Evolutionary conservation across 768 basidiomycete genomes (phyloP), one percentile per base, ranked within the genome.

Genomic region (Mycena pura): DNA sequence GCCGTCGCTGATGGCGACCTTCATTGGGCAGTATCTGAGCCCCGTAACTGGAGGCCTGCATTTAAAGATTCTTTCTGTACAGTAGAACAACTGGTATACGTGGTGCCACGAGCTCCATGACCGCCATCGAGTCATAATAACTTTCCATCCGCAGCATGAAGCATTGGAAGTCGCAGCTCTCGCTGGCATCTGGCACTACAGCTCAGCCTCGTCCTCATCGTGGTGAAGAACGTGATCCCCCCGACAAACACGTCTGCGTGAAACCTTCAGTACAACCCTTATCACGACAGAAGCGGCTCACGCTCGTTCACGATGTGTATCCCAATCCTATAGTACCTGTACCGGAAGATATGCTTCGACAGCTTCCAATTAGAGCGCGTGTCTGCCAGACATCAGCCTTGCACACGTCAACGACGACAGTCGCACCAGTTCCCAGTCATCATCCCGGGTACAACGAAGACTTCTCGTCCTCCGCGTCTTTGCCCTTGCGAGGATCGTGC

Each of bases 291-390:
- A n/a, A n/a, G n/a, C n/a, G n/a, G n/a, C n/a, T n/a, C n/a, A n/a
- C n/a, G n/a, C n/a, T 36, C 34, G 34, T 36, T 36, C 34, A 70
- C 47, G 27, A 60, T 69, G 17, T 62, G 60, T 3, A 36, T 17
- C 6, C 27, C 60, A 15, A 62, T 32, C 14, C 52, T 67, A 14
- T 70, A 68, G 63, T 79, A 78, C 9, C 70, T 69, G 62, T 84
- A 85, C 17, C 84, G 80, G 74, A 82, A 84, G 49, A 85, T 85
- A 54, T 75, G 69, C 29, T 62, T 41, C 7, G 73, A 72, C 7
- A 77, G 66, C 47, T 58, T 46, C 74, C 75, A 75, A 60, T 74
- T 72, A 47, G 60, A 72, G 15, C 69, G 57, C 15, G 75, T 77
- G 60, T 77, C 84, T 80, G 39, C 5, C 25, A 40, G 31, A 19